These are phyloP conservation scores for Yamadazyma epiphylla DNA, from an alignment of 1,139 yeast genomes.

Conservation along the genomic window DNA sequence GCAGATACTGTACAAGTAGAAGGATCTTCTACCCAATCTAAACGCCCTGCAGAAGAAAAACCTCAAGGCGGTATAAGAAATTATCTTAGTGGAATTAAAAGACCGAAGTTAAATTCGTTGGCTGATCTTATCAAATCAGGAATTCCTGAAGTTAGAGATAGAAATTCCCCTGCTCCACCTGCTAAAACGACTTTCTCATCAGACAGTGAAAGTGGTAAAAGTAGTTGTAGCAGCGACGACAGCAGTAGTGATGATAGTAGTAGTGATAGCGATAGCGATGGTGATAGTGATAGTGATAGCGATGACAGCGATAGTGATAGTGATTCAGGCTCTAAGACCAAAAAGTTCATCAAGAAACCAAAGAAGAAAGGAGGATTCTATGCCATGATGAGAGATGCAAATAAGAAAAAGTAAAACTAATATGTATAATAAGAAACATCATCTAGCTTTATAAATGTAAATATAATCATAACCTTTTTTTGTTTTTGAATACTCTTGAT, in stretches of 20 bases:
- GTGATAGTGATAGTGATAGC: constrained; percentile 20
- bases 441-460: no score
- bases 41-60: background rate
- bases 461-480: no score
- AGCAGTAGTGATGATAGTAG: constrained; percentile 13
- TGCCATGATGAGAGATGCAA: constrained; percentile 50
- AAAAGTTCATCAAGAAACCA: constrained; percentile 14
- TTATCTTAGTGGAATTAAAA: constrained; percentile 9
- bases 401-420: constrained; percentile 7
- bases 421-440: background rate
- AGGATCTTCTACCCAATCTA: background rate
- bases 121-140: constrained; percentile 58
- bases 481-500: no score
- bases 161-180: constrained; percentile 15
- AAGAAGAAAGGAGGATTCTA: constrained; percentile 43
- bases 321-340: constrained; percentile 14
- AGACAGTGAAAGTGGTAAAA: constrained; percentile 1
- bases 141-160: constrained; percentile 59
- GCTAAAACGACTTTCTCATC: constrained; percentile 2
- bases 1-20: background rate
- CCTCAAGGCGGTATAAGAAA: background rate
- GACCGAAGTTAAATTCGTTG: constrained; percentile 44
- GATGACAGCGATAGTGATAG: constrained; percentile 7
- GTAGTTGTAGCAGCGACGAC: constrained; percentile 9
- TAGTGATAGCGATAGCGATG: constrained; percentile 15